These are phyloP conservation scores for Ambrosiella cleistominuta DNA, from an alignment of 2,329 filamentous ascomycete genomes.

Conservation along the genomic window DNA sequence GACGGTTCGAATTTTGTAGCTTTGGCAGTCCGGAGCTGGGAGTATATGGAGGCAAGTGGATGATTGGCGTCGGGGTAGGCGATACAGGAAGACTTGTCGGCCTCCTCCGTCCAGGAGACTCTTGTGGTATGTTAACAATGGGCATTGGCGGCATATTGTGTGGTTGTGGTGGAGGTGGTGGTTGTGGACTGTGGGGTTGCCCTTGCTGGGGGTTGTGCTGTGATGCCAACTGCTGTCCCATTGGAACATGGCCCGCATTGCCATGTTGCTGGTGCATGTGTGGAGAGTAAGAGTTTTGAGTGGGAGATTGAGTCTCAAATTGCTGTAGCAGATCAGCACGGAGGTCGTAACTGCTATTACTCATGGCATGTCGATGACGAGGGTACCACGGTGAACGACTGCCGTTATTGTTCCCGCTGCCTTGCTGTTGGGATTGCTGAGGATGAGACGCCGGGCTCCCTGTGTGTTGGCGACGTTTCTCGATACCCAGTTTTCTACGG, in stretches of 20 bases:
- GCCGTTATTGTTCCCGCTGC: not conserved
- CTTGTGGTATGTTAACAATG: constrained; percentile 7
- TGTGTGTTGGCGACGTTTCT: constrained; percentile 33
- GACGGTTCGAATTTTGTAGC: constrained; percentile 5
- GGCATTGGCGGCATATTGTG: not conserved
- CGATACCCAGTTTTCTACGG: constrained; percentile 55
- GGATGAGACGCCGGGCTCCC: constrained; percentile 9
- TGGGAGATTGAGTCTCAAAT: constrained; percentile 20
- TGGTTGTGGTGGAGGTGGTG: not conserved
- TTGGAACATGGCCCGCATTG: not conserved
- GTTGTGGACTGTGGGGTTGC: not conserved
- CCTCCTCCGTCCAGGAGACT: constrained; percentile 6
- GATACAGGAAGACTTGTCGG: constrained; percentile 11
- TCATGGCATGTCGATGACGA: constrained; percentile 9
- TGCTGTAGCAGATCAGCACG: constrained; percentile 39
- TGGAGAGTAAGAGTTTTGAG: not conserved
- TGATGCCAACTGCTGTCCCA: not conserved
- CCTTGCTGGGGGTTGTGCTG: not conserved
- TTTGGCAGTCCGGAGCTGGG: constrained; percentile 1
- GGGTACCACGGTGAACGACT: constrained; percentile 11
- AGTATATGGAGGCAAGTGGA: constrained; percentile 7
- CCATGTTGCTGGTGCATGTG: constrained; percentile 1
- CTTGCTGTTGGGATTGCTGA: constrained; percentile 4
- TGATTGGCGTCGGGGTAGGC: constrained; percentile 8
- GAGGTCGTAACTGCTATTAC: constrained; percentile 24